Percentiles rank a stretch among this genome's conserved stretches.
These are phyloP conservation scores for Hymenoscyphus salicellus DNA, from an alignment of 2,329 filamentous ascomycete species.

Conservation along the genomic window DNA sequence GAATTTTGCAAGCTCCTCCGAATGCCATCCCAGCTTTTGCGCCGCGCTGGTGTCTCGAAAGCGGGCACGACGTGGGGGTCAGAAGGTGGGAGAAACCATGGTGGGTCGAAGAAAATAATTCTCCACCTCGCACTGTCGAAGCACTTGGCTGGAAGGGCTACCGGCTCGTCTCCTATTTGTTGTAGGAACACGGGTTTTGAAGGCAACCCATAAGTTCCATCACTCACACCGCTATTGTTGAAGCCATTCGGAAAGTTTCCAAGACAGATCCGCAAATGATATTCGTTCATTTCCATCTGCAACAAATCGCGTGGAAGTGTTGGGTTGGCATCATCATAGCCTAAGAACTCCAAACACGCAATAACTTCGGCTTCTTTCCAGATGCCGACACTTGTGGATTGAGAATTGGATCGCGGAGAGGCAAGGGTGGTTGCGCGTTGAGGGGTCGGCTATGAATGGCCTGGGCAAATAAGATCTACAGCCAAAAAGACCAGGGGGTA, in stretches of 20 bases:
- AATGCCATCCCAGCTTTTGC: background rate
- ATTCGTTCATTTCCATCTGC: background rate
- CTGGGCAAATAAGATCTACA: background rate
- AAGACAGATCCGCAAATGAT: background rate
- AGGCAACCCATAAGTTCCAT: background rate
- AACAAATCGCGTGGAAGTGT: background rate
- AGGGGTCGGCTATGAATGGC: background rate
- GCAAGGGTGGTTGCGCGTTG: background rate
- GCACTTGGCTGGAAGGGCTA: background rate
- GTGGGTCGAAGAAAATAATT: background rate
- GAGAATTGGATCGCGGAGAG: background rate
- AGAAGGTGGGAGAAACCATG: background rate
- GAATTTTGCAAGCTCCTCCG: background rate
- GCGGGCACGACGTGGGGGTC: background rate
- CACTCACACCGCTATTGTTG: background rate
- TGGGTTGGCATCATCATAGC: background rate
- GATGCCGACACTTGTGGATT: background rate
- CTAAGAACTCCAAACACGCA: background rate
- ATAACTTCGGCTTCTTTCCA: background rate
- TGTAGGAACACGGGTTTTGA: background rate
- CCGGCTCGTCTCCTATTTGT: slow-evolving; percentile 1
- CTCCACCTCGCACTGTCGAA: background rate
- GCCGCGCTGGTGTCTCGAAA: background rate
- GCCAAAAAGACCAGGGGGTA: background rate
- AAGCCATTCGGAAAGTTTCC: background rate